Evolutionary conservation across 768 basidiomycete species (phyloP).

Genomic region (Tylopilus cervinicoccineus): DNA sequence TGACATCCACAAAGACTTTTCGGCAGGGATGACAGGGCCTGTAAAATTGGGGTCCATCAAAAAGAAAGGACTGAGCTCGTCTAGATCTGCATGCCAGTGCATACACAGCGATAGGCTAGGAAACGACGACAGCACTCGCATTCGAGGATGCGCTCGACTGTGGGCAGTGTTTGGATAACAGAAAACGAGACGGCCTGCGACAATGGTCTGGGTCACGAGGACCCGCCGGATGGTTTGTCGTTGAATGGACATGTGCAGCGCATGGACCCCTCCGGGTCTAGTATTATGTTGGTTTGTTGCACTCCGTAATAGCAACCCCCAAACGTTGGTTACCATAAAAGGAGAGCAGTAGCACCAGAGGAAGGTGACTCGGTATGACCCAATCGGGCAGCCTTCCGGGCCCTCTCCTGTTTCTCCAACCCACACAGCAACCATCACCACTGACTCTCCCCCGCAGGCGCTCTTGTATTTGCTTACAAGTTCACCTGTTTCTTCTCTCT

Average conservation of each 20-base stretch:
- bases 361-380: slow-evolving; percentile 21
- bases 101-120: background rate
- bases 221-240: background rate
- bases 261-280: no score
- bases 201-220: background rate
- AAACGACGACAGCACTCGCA: background rate
- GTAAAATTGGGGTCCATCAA: background rate
- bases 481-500: slow-evolving; percentile 7
- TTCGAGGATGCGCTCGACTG: background rate
- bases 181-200: background rate
- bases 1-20: background rate
- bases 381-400: slow-evolving; percentile 10
- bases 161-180: background rate
- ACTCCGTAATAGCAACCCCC: slow-evolving; percentile 3
- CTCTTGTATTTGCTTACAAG: slow-evolving; percentile 24
- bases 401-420: slow-evolving; percentile 24
- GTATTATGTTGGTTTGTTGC: no score
- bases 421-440: slow-evolving; percentile 15
- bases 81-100: background rate
- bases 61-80: background rate
- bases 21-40: slow-evolving; percentile 15
- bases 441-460: no score
- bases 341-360: slow-evolving; percentile 1
- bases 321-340: slow-evolving; percentile 12
- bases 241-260: background rate